Conservation (phyloP, 1,139 yeast species). For the Geotrichum fermentans region DNA sequence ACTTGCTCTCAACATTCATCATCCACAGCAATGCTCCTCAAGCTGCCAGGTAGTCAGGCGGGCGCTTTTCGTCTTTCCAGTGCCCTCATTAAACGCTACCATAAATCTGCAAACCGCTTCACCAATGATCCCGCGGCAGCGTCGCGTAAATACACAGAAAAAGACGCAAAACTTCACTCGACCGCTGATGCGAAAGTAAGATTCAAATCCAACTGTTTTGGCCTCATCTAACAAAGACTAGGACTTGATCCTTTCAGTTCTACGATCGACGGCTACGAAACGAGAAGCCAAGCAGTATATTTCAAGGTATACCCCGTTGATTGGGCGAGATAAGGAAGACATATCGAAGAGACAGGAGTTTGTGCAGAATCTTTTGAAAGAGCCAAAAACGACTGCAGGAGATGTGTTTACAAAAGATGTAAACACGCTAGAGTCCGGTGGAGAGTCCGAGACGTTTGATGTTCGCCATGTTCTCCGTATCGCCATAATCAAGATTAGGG, state of each 20-base stretch:
- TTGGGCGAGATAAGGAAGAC: slow-evolving; percentile 24
- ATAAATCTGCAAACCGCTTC: too few relatives aligned
- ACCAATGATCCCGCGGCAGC: too few relatives aligned
- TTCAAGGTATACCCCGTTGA: slow-evolving; percentile 41
- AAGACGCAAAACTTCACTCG: slow-evolving; percentile 18
- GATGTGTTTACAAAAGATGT: slow-evolving; percentile 11
- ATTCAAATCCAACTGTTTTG: not conserved
- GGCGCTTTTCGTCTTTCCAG: too few relatives aligned
- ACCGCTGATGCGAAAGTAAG: slow-evolving; percentile 19
- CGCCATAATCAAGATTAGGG: slow-evolving; percentile 49
- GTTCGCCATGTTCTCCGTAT: slow-evolving; percentile 44
- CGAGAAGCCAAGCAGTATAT: slow-evolving; percentile 60
- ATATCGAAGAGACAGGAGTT: slow-evolving; percentile 24
- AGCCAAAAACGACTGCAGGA: slow-evolving; percentile 34
- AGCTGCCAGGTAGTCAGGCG: too few relatives aligned
- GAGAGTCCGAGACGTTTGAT: slow-evolving; percentile 24
- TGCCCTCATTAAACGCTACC: too few relatives aligned
- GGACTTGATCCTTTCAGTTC: slow-evolving; percentile 56
- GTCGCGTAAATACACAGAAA: slow-evolving; percentile 9
- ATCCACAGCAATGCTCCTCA: too few relatives aligned
- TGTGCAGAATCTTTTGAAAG: slow-evolving; percentile 21
- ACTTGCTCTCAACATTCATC: too few relatives aligned
- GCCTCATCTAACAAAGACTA: slow-evolving; percentile 6
- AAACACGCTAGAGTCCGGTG: not conserved
- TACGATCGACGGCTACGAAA: slow-evolving; percentile 61